phyloP scores from a whole-genome alignment of 73 alveolate genomes.

The Paramecium sexaurelia region DNA sequence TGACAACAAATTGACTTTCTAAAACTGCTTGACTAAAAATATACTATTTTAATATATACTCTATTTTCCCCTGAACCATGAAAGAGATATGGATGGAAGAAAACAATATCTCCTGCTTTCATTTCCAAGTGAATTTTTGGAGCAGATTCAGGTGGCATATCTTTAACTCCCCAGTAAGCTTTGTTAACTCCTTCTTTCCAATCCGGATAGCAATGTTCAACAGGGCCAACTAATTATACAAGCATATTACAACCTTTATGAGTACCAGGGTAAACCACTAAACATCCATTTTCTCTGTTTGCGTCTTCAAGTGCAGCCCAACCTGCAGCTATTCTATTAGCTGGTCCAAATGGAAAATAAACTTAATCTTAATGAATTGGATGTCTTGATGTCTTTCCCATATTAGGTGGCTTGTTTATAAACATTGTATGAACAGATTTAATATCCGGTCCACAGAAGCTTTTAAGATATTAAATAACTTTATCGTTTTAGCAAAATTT shows the following conservation, averaged over 20 bases:
- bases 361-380: conserved; percentile 68
- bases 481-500: conserved; percentile 55
- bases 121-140: conserved; percentile 58
- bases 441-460: conserved; percentile 66
- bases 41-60: neutral
- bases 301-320: conserved; percentile 72
- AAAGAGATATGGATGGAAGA: conserved; percentile 67
- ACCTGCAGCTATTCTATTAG: conserved; percentile 65
- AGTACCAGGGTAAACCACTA: conserved; percentile 64
- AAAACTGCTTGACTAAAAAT: conserved; percentile 13
- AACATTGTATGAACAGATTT: conserved; percentile 72
- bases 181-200: conserved; percentile 73
- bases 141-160: conserved; percentile 59
- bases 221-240: conserved; percentile 1
- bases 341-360: conserved; percentile 72
- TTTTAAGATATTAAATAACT: conserved; percentile 46
- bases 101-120: conserved; percentile 71
- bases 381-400: conserved; percentile 69
- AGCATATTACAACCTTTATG: conserved; percentile 39
- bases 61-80: conserved; percentile 69
- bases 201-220: conserved; percentile 69
- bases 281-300: conserved; percentile 65
- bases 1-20: conserved; percentile 69
- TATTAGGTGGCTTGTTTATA: conserved; percentile 63
- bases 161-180: conserved; percentile 68